These are phyloP conservation scores for Pichia cephalocereana DNA, from an alignment of 805 yeast species.

Conservation along the genomic window DNA sequence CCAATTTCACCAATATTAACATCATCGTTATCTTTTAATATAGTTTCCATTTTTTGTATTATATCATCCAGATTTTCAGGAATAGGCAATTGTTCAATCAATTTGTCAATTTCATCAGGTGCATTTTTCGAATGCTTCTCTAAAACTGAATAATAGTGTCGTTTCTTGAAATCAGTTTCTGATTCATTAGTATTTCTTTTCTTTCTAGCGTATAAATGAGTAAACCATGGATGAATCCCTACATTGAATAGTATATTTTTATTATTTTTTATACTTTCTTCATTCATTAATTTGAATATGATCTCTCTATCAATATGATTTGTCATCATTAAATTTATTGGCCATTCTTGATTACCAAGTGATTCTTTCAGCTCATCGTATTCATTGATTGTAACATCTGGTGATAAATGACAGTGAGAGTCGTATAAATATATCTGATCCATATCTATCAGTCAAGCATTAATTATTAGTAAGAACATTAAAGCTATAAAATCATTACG, in stretches of 20 bases:
- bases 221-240: slow-evolving; percentile 92
- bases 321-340: slow-evolving; percentile 38
- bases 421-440: slow-evolving; percentile 16
- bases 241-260: slow-evolving; percentile 35
- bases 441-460: neutral
- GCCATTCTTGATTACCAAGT: neutral
- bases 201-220: slow-evolving; percentile 44
- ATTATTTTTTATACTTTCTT: neutral
- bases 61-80: slow-evolving; percentile 41
- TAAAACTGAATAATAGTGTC: slow-evolving; percentile 53
- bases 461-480: no score
- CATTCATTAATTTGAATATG: slow-evolving; percentile 17
- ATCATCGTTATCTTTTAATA: slow-evolving; percentile 17
- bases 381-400: slow-evolving; percentile 10
- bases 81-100: slow-evolving; percentile 38
- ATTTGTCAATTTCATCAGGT: slow-evolving; percentile 23
- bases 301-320: slow-evolving; percentile 29
- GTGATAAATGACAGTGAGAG: slow-evolving; percentile 33
- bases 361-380: slow-evolving; percentile 1
- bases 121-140: slow-evolving; percentile 26
- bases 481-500: no score
- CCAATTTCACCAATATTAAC: slow-evolving; percentile 84
- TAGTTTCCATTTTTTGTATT: slow-evolving; percentile 23
- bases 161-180: slow-evolving; percentile 25
- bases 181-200: neutral